Evolutionary conservation across 495 filamentous ascomycete species (phyloP), one percentile per base, ranked within the genome.

Genomic region (Glarea lozoyensis): DNA sequence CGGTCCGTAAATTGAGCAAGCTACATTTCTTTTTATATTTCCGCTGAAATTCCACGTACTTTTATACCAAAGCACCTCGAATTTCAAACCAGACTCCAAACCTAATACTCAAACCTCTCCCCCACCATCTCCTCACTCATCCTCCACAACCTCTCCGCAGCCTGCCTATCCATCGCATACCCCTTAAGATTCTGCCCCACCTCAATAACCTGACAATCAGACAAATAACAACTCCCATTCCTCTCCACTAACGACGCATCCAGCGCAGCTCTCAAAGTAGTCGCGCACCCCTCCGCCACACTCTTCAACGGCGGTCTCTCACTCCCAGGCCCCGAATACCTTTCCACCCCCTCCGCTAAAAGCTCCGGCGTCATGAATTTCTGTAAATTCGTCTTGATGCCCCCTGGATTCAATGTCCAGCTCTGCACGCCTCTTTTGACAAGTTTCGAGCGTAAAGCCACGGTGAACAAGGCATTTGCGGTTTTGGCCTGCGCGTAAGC

Each of bases 401-500:
- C 54, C 1, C 74, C 72, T 0, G 70, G 70, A 42, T 78, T 68
- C 30, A 71, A 40, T 19, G 60, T 65, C 31, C 60, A 61, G 2
- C 63, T 60, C 2, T 42, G 36, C 1, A 69, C 27, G 7, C 7
- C 25, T 7, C 25, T 7, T 7, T 7, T n/a, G n/a, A 7, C n/a
- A 2, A 75, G 42, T 45, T 64, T 74, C n/a, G 58, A 34, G 0
- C 67, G 61, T 12, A 75, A 49, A 0, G 59, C 63, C 0, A 65
- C 32, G 1, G 68, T 58, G 37, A 76, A 66, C 19, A 77, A 57
- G 16, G 73, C 63, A 44, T 73, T 78, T 15, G 72, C 72, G 4
- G 71, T 62, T 55, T 76, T 76, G 36, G 67, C 67, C 35, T 72
- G 64, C 3, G 60, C 69, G 37, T 75, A 74, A 4, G 64, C 66